Evolutionary conservation across 495 filamentous ascomycete genomes (phyloP).

Genomic region (Neurospora sp.): DNA sequence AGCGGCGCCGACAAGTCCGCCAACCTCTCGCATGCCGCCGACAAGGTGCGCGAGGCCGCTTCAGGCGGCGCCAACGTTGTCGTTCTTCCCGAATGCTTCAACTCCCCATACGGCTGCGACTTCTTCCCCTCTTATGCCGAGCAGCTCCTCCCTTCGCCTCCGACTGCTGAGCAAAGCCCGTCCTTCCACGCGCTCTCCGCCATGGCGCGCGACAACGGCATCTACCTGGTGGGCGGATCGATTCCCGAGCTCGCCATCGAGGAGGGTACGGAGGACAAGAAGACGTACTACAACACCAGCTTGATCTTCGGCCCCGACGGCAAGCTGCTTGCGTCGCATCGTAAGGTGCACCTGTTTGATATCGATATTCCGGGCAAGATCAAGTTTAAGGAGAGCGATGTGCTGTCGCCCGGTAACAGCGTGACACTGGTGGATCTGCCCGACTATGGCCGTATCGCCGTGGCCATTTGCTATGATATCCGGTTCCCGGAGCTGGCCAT

Average conservation of each 20-base stretch:
- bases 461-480: conserved; percentile 96
- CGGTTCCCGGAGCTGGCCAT: conserved; percentile 92
- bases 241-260: conserved; percentile 65
- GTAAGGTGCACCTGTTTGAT: conserved; percentile 97
- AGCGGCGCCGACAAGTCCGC: conserved; percentile 69
- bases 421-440: conserved; percentile 74
- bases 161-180: conserved; percentile 57
- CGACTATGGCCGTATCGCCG: conserved; percentile 71
- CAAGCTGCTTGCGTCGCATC: conserved; percentile 69
- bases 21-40: conserved; percentile 74
- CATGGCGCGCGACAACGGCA: conserved; percentile 63
- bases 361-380: conserved; percentile 97
- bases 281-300: conserved; percentile 86
- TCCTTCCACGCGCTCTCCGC: conserved; percentile 74
- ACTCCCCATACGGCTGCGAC: conserved; percentile 87
- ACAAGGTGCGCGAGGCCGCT: conserved; percentile 76
- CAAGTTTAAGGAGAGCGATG: conserved; percentile 79
- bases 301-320: conserved; percentile 74
- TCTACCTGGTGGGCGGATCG: conserved; percentile 82
- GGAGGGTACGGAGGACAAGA: conserved; percentile 15
- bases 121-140: conserved; percentile 92
- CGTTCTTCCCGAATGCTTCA: conserved; percentile 83
- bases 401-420: conserved; percentile 71
- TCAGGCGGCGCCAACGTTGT: conserved; percentile 62
- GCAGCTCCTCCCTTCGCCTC: conserved; percentile 68